phyloP scores from a whole-genome alignment of 306 rosid genomes.

The Sesbania bispinosa region DNA sequence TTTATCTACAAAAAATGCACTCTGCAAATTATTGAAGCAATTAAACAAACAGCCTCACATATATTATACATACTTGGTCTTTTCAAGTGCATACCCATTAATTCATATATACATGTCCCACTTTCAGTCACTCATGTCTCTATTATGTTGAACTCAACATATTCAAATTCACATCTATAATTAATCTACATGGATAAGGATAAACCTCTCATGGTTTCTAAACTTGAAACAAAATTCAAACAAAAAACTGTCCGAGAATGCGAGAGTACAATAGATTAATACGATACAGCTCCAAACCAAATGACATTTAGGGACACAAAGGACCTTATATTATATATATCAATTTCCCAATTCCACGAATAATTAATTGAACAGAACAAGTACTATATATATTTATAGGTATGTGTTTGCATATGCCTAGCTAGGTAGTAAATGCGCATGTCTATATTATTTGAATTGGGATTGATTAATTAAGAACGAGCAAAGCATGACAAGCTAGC shows the following conservation, averaged over 20 bases:
- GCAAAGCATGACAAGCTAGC: conserved; percentile 25
- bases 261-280: too few species aligned
- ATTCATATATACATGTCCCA: background rate
- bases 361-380: too few species aligned
- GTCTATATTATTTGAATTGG: conserved; percentile 13
- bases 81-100: background rate
- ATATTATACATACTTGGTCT: background rate
- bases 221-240: background rate
- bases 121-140: background rate
- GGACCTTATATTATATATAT: background rate
- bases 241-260: background rate
- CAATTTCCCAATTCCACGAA: background rate
- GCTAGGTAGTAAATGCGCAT: background rate
- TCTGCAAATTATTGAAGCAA: background rate
- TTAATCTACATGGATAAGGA: background rate
- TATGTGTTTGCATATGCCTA: too few species aligned
- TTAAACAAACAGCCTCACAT: background rate
- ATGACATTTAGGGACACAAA: background rate
- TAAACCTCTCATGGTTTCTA: background rate
- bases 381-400: background rate
- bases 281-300: too few species aligned
- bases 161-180: background rate
- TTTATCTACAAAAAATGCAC: background rate
- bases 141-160: background rate
- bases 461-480: background rate